phyloP scores from a whole-genome alignment of 78 protist species.

The Dictyostelium citrinum region DNA sequence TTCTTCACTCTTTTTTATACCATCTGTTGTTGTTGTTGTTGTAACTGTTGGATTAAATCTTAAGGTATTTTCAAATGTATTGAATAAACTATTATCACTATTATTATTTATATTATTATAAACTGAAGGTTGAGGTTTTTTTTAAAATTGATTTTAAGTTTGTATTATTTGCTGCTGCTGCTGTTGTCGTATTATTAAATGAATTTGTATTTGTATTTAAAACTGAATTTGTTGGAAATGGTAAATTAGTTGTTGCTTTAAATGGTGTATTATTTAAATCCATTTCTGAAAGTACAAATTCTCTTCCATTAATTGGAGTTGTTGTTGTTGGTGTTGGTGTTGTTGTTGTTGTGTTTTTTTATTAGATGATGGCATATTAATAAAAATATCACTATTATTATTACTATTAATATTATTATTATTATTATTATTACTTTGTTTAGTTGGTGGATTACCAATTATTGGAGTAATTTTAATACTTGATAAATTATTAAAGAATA shows the following conservation, averaged over 20 bases:
- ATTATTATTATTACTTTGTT: background rate
- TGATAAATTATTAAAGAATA: slow-evolving; percentile 13
- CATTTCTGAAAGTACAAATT: background rate
- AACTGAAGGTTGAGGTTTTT: background rate
- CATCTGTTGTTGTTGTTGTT: background rate
- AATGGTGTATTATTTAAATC: slow-evolving; percentile 5
- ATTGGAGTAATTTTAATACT: slow-evolving; percentile 31
- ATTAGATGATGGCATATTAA: background rate
- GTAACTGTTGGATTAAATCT: background rate
- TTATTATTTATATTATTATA: background rate
- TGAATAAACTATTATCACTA: background rate
- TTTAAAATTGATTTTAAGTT: background rate
- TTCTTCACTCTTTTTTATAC: background rate
- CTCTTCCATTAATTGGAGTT: too few species aligned
- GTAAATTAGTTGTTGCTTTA: background rate
- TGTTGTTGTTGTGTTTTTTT: background rate
- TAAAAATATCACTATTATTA: background rate
- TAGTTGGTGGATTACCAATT: slow-evolving; percentile 33
- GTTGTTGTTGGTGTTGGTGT: background rate
- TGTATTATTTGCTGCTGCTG: background rate
- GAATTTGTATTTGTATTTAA: background rate
- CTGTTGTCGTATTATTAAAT: background rate
- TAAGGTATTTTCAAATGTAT: background rate
- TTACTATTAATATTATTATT: background rate
- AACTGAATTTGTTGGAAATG: slow-evolving; percentile 5